Evolutionary conservation across 139 green algal genomes (phyloP), one percentile per base, ranked within the genome.

Genomic region (Nannochloris sp.): DNA sequence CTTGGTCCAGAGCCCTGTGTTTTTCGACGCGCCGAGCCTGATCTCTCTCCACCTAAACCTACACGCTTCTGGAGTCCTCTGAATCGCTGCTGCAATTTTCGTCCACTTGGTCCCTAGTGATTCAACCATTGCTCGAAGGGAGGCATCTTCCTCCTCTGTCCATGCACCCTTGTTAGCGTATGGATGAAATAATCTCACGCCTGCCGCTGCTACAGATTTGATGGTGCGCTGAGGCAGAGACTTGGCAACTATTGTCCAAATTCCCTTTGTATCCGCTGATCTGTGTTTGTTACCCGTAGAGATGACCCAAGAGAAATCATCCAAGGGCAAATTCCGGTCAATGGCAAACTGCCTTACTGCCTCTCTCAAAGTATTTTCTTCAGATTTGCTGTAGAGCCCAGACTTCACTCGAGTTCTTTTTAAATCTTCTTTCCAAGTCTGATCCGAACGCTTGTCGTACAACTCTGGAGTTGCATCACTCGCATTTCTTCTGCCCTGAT

Each of bases 181-280:
- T 19, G 72, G 48, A 55, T 86, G 66, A 29, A 87, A 79, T 50
- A 88, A 69, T 4, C 81, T 64, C 7, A 68, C 79, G 24, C 80
- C 75, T 24, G 65, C 72, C 3, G 73, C 65, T 62, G 73, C 85
- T 44, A 91, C 77, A 0, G 75, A 61, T 73, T 90, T 86, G 48
- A 67, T 61, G 9, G 72, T 85, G 31, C 85, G 74, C 24, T 90
- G 56, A 2, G 85, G 84, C 57, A 91, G 71, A 31, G 75, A 75
- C 9, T 55, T 49, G 4, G 72, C 68, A 25, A 86, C 68, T 19
- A 44, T 55, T 15, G 61, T 67, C 68, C 72, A 81, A 31, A 63
- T 55, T 1, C 74, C 69, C 2, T 11, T n/a, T 8, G 25, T 21
- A 12, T 74, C 24, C 24, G 81, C 69, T 53, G 48, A 34, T 49